These are phyloP conservation scores for Pseudogymnoascus sp. DNA, from an alignment of 2,329 filamentous ascomycete species.

Conservation along the genomic window DNA sequence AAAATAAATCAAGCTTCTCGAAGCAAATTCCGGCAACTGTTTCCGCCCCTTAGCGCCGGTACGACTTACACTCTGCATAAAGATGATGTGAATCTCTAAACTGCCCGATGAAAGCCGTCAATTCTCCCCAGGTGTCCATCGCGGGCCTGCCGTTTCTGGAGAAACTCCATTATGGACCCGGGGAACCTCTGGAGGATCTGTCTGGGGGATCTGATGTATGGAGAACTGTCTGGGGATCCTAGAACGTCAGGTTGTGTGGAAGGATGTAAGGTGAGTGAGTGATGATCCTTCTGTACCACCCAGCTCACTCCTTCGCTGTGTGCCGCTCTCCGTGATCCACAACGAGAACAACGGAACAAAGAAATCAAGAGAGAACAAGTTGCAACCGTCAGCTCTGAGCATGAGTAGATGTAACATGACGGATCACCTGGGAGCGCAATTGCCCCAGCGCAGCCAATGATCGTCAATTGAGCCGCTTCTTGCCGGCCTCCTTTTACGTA, in stretches of 20 bases:
- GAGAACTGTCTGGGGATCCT: background rate
- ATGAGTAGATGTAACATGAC: background rate
- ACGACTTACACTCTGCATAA: background rate
- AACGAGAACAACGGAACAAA: background rate
- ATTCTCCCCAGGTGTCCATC: background rate
- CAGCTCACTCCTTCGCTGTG: background rate
- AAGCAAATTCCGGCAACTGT: background rate
- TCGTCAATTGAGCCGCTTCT: background rate
- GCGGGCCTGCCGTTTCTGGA: slow-evolving; percentile 3
- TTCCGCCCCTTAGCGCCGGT: background rate
- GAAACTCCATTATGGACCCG: slow-evolving; percentile 3
- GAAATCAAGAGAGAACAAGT: background rate
- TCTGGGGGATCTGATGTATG: background rate
- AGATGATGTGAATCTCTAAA: background rate
- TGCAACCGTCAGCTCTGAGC: background rate
- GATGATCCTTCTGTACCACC: background rate
- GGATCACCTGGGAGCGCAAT: background rate
- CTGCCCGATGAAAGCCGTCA: background rate
- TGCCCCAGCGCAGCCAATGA: background rate
- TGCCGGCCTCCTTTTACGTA: slow-evolving; percentile 5
- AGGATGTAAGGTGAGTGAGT: background rate
- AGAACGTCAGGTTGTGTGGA: background rate
- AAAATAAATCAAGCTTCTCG: background rate
- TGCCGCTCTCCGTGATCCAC: background rate
- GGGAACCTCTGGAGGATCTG: background rate